Evolutionary conservation across 768 basidiomycete genomes (phyloP), one percentile per base, ranked within the genome.

Genomic region (Auriscalpium microsporum): DNA sequence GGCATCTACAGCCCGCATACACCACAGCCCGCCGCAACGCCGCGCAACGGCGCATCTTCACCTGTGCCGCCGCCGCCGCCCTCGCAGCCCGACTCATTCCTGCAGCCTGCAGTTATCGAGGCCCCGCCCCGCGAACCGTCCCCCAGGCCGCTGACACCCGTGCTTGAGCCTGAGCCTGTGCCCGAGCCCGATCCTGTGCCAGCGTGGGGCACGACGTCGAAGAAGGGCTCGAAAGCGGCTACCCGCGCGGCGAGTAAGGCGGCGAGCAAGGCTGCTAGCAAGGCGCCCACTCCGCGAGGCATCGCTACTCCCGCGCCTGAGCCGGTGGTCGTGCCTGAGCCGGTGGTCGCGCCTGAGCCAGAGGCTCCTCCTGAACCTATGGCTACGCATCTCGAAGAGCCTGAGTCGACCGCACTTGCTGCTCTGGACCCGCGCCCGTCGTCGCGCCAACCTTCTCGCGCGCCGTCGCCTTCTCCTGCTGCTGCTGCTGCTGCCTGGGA

Each of bases 261-360:
- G 5, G 44, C 46, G 1, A 61, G 60, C 55, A 61, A 61, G 44
- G 47, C 28, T 17, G 36, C 50, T 0, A 62, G 60, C 52, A 61
- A 61, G 52, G 49, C 17, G 13, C 42, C 17, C 14, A 54, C 51
- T 13, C 58, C 58, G 7, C 59, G 48, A 28, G 60, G 60, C 11
- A 3, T 55, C 13, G 17, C 53, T 45, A 61, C 58, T 5, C 60
- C 60, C 34, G 53, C 48, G 48, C 45, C 36, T 44, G n/a, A 21
- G 35, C 56, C 53, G n/a, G 10, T 44, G n/a, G 44, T 38, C 7
- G 45, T 9, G 50, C 45, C 28, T 16, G 38, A 23, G 23, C 23
- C 28, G 2, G 50, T 17, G 11, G 42, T 11, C 45, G 28, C 23
- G 23, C 37, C 48, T 33, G 50, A 17, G 11, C 54, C 35, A 23